Percentiles rank a stretch among this genome's conserved stretches.
Conservation (phyloP, 176 grass and related monocot species). For the Aegilops umbellulata region DNA sequence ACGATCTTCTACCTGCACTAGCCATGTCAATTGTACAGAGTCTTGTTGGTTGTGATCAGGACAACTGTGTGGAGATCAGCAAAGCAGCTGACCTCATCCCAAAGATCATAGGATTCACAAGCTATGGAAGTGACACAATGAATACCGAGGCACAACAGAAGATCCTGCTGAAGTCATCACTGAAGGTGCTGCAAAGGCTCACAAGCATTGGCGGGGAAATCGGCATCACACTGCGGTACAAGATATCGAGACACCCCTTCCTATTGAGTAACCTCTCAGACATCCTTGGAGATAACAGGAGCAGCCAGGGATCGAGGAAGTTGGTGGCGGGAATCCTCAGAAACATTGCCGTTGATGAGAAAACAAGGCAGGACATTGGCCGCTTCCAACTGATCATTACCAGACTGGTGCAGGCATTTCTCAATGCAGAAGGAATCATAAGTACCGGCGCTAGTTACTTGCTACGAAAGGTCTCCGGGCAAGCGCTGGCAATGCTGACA, state of each 20-base stretch:
- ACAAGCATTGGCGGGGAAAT: background rate
- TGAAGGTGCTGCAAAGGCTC: background rate
- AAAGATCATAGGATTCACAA: background rate
- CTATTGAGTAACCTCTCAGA: background rate
- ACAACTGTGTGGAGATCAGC: background rate
- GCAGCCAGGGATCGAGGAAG: background rate
- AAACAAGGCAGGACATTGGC: background rate
- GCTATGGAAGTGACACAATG: background rate
- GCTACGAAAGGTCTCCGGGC: background rate
- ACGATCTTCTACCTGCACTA: background rate
- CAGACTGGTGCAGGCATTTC: background rate
- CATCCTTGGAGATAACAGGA: background rate
- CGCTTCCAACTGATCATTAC: background rate
- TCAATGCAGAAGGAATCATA: background rate
- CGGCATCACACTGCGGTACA: background rate
- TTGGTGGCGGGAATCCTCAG: background rate
- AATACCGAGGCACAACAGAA: background rate
- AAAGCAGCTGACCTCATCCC: background rate
- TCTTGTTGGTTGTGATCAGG: background rate
- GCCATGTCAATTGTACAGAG: background rate
- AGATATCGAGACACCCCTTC: background rate
- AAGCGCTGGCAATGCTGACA: slow-evolving; percentile 3
- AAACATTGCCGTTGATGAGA: background rate
- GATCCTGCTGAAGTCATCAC: background rate
- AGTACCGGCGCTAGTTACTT: background rate